Conservation (phyloP, 768 basidiomycete species). For the Psilocybe azurescens region DNA sequence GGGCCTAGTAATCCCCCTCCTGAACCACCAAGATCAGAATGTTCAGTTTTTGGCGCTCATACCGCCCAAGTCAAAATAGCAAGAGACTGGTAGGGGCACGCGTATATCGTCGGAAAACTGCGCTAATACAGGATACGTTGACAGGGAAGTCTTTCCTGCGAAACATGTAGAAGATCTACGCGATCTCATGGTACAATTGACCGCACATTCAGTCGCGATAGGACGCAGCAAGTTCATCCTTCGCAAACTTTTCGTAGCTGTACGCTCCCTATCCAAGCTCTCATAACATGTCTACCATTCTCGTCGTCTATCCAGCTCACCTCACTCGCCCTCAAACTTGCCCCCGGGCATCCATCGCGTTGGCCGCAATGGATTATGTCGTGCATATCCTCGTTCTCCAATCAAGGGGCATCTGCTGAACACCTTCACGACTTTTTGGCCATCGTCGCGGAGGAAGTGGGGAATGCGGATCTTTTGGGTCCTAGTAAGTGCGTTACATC, state of each 20-base stretch:
- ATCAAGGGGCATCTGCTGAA: conserved; percentile 61
- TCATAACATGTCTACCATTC: conserved; percentile 7
- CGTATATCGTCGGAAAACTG: not conserved
- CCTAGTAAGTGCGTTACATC: conserved; percentile 64
- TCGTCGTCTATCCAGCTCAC: conserved; percentile 49
- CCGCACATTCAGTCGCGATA: conserved; percentile 64
- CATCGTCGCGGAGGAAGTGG: conserved; percentile 86
- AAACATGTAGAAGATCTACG: conserved; percentile 64
- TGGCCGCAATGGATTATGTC: conserved; percentile 83
- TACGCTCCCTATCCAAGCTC: conserved; percentile 41
- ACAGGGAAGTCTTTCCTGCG: conserved; percentile 76
- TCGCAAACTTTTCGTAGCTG: conserved; percentile 87
- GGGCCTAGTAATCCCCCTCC: conserved; percentile 81
- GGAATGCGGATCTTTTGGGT: conserved; percentile 75
- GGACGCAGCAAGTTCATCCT: conserved; percentile 73
- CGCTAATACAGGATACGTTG: conserved; percentile 9
- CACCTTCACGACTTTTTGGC: conserved; percentile 75
- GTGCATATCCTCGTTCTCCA: conserved; percentile 66
- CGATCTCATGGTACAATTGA: conserved; percentile 72
- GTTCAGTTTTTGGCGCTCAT: conserved; percentile 97
- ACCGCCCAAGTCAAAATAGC: conserved; percentile 94
- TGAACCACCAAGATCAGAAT: conserved; percentile 74
- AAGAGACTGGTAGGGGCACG: conserved; percentile 76
- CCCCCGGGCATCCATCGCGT: conserved; percentile 57
- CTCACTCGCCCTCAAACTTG: conserved; percentile 74